These are phyloP conservation scores for Pezicula radicicola DNA, from an alignment of 2,329 filamentous ascomycete genomes.

Conservation along the genomic window DNA sequence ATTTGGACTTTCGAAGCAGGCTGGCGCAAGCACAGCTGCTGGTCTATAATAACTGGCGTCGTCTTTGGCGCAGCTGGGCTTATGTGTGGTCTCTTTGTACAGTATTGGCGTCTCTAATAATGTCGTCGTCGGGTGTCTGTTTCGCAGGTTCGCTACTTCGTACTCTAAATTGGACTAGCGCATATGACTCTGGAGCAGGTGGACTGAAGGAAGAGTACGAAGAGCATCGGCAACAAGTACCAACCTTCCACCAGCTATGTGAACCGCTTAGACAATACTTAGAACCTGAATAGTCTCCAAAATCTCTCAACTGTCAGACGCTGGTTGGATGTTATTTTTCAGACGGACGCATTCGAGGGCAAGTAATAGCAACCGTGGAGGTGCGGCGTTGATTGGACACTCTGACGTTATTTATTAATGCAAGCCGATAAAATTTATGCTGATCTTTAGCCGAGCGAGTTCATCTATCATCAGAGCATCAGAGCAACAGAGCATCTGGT, in stretches of 20 bases:
- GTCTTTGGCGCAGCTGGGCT: constrained; percentile 8
- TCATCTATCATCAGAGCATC: too few relatives aligned
- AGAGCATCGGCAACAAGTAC: too few relatives aligned
- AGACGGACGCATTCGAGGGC: not conserved
- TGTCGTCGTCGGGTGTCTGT: constrained; percentile 6
- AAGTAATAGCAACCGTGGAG: not conserved
- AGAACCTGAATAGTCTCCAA: too few relatives aligned
- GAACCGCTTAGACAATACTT: too few relatives aligned
- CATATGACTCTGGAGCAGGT: not conserved
- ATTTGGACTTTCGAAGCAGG: constrained; percentile 10
- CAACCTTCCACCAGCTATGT: too few relatives aligned
- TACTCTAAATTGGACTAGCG: not conserved
- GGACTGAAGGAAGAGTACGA: not conserved
- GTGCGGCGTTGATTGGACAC: not conserved
- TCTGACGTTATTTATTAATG: constrained; percentile 2
- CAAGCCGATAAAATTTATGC: not conserved
- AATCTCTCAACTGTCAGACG: too few relatives aligned
- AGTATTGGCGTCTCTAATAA: constrained; percentile 1
- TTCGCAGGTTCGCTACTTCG: not conserved
- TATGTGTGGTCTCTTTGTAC: constrained; percentile 2
- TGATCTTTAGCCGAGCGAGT: not conserved
- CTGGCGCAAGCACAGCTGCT: constrained; percentile 19
- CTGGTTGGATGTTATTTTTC: too few relatives aligned
- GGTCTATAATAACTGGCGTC: constrained; percentile 1
- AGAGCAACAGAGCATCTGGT: not conserved